phyloP scores from a whole-genome alignment of 495 filamentous ascomycete genomes.

The Penicillium tannophilum region DNA sequence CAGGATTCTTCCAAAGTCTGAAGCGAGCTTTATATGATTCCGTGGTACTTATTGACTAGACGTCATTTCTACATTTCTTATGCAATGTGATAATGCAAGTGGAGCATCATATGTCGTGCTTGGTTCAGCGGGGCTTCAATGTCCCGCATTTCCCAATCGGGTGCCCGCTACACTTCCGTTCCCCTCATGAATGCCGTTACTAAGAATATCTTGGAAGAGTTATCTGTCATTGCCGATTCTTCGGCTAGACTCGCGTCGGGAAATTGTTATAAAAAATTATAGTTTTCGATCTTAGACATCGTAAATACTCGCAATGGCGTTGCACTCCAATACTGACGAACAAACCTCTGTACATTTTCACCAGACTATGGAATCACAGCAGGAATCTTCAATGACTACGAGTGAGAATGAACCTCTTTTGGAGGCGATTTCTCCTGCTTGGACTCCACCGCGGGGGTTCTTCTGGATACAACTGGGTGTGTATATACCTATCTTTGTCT shows the following conservation, averaged over 20 bases:
- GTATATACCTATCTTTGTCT: conserved; percentile 5
- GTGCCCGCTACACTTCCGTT: conserved; percentile 18
- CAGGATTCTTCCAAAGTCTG: not conserved
- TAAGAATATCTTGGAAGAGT: not conserved
- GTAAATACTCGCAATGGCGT: not conserved
- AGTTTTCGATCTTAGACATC: not conserved
- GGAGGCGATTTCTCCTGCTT: conserved; percentile 20
- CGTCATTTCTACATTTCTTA: conserved; percentile 2
- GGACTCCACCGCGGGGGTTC: conserved; percentile 46
- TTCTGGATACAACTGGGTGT: conserved; percentile 49
- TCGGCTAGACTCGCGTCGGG: not conserved
- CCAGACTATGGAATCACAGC: not conserved
- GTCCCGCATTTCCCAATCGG: conserved; percentile 20
- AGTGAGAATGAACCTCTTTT: conserved; percentile 46
- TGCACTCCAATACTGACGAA: not conserved
- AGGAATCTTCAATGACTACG: conserved; percentile 2
- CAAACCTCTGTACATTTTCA: not conserved
- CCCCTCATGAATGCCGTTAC: not conserved
- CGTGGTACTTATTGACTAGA: too few relatives aligned
- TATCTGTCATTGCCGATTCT: not conserved
- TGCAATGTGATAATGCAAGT: conserved; percentile 15
- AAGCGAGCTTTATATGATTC: not conserved
- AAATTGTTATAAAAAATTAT: not conserved
- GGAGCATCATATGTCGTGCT: conserved; percentile 27
- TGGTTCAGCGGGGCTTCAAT: conserved; percentile 7